Evolutionary conservation across 2,329 filamentous ascomycete genomes (phyloP).

Genomic region (Ophiostoma piceae): DNA sequence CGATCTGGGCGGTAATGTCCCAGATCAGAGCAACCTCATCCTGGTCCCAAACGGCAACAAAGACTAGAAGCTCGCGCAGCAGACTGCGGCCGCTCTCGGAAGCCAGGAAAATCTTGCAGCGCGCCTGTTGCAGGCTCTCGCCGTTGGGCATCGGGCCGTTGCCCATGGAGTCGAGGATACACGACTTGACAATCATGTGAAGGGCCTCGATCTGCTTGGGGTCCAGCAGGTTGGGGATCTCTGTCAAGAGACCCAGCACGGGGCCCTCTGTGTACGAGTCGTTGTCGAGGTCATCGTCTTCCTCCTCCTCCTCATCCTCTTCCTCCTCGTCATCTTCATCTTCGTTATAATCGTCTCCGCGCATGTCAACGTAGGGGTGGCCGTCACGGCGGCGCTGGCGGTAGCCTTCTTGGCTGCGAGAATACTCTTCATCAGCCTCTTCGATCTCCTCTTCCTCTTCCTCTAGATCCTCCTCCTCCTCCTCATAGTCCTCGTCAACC

Average conservation of each 20-base stretch:
- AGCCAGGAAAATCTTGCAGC: constrained; percentile 83
- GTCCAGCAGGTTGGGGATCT: constrained; percentile 89
- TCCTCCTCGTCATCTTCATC: constrained; percentile 25
- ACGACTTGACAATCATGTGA: constrained; percentile 95
- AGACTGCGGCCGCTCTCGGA: constrained; percentile 87
- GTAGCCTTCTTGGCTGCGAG: constrained; percentile 27
- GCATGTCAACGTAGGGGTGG: constrained; percentile 39
- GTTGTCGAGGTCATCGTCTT: constrained; percentile 55
- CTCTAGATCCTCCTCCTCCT: constrained; percentile 17
- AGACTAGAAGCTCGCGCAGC: constrained; percentile 84
- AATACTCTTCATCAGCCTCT: constrained; percentile 30
- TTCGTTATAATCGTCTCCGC: constrained; percentile 36
- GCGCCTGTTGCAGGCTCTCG: constrained; percentile 82
- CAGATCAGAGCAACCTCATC: constrained; percentile 91
- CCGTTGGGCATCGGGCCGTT: constrained; percentile 61
- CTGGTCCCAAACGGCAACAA: constrained; percentile 95
- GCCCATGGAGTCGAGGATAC: constrained; percentile 77
- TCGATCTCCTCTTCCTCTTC: constrained; percentile 24
- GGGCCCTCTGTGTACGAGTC: constrained; percentile 76
- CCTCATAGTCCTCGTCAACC: constrained; percentile 32
- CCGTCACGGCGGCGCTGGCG: constrained; percentile 32
- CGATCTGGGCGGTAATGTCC: constrained; percentile 92
- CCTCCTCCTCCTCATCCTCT: constrained; percentile 32
- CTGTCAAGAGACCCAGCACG: constrained; percentile 77
- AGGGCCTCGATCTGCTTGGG: constrained; percentile 93